Percentiles rank a stretch among this genome's conserved stretches.
Evolutionary conservation across 1,284 basidiomycete species (phyloP).

Genomic region (Cryptococcus sp.): DNA sequence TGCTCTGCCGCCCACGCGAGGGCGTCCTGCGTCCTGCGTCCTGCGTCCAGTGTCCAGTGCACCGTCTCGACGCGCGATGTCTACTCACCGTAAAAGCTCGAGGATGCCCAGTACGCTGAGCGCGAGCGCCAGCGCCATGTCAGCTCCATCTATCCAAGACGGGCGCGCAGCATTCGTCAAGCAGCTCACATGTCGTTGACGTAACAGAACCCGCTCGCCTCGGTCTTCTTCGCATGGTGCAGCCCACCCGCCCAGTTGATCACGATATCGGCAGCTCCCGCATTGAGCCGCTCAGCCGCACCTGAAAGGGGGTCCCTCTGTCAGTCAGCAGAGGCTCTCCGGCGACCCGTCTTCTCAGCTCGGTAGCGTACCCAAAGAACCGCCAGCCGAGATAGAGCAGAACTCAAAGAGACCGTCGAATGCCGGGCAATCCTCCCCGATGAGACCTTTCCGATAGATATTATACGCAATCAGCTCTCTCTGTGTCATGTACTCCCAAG

Average conservation of each 20-base stretch:
- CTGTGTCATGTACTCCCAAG: background rate
- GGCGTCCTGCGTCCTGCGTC: no score
- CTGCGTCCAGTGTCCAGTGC: no score
- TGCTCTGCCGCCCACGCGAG: background rate
- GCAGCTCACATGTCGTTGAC: slow-evolving; percentile 68
- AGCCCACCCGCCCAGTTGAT: slow-evolving; percentile 98
- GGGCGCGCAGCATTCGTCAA: slow-evolving; percentile 1
- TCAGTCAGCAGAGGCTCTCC: background rate
- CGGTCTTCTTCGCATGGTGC: slow-evolving; percentile 96
- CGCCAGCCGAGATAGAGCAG: slow-evolving; percentile 93
- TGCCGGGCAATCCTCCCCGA: slow-evolving; percentile 92
- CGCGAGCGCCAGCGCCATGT: background rate
- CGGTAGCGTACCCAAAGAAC: slow-evolving; percentile 61
- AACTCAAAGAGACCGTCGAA: slow-evolving; percentile 98
- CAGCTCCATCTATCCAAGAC: background rate
- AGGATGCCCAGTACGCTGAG: slow-evolving; percentile 81
- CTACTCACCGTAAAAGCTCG: slow-evolving; percentile 69
- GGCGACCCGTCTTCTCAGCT: background rate
- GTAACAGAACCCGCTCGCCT: slow-evolving; percentile 96
- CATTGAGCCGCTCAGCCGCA: slow-evolving; percentile 76
- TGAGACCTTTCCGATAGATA: slow-evolving; percentile 58
- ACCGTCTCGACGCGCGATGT: background rate
- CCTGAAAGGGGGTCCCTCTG: slow-evolving; percentile 50
- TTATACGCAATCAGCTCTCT: background rate
- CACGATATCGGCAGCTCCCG: slow-evolving; percentile 81